A percentile compares a stretch with the other conserved stretches of the same genome.
Conservation (phyloP, 1,139 yeast genomes). For the Lodderomyces parapsilosis region DNA sequence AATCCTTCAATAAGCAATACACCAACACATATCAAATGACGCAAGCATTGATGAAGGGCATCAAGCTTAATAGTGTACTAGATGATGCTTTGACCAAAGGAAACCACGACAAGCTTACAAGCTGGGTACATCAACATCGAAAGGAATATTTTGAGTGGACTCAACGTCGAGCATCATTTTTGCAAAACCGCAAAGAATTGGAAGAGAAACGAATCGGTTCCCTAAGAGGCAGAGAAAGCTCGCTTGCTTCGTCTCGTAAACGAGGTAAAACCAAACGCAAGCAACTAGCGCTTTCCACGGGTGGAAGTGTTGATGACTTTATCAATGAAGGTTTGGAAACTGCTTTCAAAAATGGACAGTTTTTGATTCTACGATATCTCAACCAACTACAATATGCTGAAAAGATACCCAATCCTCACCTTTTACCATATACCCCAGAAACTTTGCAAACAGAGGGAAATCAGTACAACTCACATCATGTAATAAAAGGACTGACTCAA, state of each 20-base stretch:
- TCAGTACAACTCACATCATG: conserved; percentile 6
- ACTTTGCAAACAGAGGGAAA: conserved; percentile 8
- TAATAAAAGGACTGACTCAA: conserved; percentile 6
- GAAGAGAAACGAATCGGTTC: conserved; percentile 1
- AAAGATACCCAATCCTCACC: conserved; percentile 33
- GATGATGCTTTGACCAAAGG: not conserved
- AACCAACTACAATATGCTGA: conserved; percentile 27
- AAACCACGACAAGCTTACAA: conserved; percentile 5
- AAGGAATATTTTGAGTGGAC: conserved; percentile 4
- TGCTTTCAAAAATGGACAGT: conserved; percentile 10
- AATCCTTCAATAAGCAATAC: conserved; percentile 13
- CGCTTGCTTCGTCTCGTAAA: conserved; percentile 2
- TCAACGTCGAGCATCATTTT: conserved; percentile 7
- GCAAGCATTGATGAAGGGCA: conserved; percentile 11
- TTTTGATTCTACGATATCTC: conserved; percentile 27
- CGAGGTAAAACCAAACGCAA: not conserved
- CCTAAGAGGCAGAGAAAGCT: conserved; percentile 11
- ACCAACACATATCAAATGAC: conserved; percentile 4
- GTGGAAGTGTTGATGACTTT: conserved; percentile 9
- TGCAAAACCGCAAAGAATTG: conserved; percentile 6
- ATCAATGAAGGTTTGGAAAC: not conserved
- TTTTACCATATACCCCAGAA: conserved; percentile 31
- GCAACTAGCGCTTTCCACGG: not conserved
- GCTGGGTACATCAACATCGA: conserved; percentile 4
- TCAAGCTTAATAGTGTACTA: conserved; percentile 10